These are phyloP conservation scores for Yarrowia deformans DNA, from an alignment of 805 yeast species.

Conservation along the genomic window DNA sequence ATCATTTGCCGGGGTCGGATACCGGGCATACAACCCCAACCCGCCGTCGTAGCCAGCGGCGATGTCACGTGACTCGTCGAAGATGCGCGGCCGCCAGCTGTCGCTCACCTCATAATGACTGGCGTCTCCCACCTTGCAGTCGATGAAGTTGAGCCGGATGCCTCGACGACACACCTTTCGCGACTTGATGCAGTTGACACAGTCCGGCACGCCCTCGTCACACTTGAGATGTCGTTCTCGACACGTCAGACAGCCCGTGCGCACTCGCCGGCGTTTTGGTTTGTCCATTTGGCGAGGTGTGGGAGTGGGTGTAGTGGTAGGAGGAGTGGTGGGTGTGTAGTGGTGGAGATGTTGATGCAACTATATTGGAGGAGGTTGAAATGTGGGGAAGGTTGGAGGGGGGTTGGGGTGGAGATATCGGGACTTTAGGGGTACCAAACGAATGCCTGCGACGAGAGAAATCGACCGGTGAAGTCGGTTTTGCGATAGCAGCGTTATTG, in stretches of 20 bases:
- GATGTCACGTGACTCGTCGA: conserved; percentile 28
- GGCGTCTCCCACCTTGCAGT: conserved; percentile 40
- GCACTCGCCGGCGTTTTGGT: conserved; percentile 37
- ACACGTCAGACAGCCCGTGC: conserved; percentile 40
- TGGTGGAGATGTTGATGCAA: neutral
- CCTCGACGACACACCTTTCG: conserved; percentile 41
- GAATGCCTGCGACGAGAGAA: neutral
- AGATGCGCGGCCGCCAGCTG: conserved; percentile 31
- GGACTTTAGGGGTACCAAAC: neutral
- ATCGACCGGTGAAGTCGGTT: neutral
- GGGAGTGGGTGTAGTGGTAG: neutral
- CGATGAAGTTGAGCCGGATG: conserved; percentile 41
- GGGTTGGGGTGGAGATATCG: neutral
- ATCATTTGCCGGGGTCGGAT: conserved; percentile 5
- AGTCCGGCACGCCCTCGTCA: conserved; percentile 39
- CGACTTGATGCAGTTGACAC: conserved; percentile 40
- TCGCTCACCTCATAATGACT: conserved; percentile 14
- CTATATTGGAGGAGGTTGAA: neutral
- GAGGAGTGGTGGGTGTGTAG: neutral
- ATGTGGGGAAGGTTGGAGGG: neutral
- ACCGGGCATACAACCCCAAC: neutral
- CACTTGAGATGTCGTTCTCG: conserved; percentile 41
- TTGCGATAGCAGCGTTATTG: neutral
- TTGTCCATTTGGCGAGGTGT: conserved; percentile 33
- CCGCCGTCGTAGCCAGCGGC: conserved; percentile 33